A percentile compares a stretch with the other conserved stretches of the same genome.
Conservation (phyloP, 495 filamentous ascomycete genomes). For the Aspergillus haitiensis region DNA sequence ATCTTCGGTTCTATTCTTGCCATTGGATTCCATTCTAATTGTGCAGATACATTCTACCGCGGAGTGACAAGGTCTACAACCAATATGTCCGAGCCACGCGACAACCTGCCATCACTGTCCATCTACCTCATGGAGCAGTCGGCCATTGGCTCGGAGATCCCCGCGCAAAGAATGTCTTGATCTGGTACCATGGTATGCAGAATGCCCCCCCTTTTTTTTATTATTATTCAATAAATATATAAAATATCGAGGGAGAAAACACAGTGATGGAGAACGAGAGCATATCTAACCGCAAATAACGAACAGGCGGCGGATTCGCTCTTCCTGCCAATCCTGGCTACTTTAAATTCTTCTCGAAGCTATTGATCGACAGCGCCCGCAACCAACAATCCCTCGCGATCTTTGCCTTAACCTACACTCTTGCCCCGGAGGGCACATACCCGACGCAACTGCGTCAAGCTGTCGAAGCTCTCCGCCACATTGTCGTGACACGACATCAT, state of each 20-base stretch:
- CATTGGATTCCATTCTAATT: neutral
- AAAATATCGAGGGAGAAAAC: too few relatives aligned
- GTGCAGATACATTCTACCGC: conserved; percentile 29
- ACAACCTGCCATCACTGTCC: conserved; percentile 46
- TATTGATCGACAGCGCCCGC: conserved; percentile 36
- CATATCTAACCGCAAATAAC: neutral
- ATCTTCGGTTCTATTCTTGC: neutral
- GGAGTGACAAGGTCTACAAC: conserved; percentile 52
- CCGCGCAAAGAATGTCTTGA: conserved; percentile 53
- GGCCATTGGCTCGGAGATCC: conserved; percentile 61
- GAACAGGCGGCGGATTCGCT: conserved; percentile 59
- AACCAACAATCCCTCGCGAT: conserved; percentile 46
- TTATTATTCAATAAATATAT: neutral
- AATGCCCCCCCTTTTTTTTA: too few relatives aligned
- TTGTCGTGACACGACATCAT: conserved; percentile 45
- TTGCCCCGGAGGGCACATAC: conserved; percentile 58
- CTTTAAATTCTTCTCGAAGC: conserved; percentile 51
- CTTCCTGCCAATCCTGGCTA: conserved; percentile 52
- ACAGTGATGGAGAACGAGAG: too few relatives aligned
- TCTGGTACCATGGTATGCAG: conserved; percentile 59
- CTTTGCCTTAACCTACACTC: conserved; percentile 56
- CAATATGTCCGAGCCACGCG: conserved; percentile 42
- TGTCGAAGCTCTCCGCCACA: conserved; percentile 49
- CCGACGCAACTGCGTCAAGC: conserved; percentile 63
- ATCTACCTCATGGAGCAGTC: conserved; percentile 51